Conservation (phyloP, 768 basidiomycete genomes). For the Cubamyces sp. region DNA sequence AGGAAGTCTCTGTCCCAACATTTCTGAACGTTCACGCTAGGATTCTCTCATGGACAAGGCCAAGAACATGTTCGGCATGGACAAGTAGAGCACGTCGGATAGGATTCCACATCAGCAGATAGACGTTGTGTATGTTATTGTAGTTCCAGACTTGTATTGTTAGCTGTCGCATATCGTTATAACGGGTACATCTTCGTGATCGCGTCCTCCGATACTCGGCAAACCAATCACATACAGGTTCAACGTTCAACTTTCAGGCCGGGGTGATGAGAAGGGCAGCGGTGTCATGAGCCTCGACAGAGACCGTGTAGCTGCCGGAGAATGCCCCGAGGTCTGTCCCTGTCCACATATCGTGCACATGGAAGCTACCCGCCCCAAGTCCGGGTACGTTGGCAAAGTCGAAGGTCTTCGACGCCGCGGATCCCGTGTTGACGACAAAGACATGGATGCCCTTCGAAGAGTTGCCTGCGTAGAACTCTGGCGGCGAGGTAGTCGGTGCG, state of each 20-base stretch:
- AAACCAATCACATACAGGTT: no score
- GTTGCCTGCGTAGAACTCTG: constrained; percentile 54
- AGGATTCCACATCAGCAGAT: background rate
- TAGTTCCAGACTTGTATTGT: no score
- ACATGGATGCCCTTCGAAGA: constrained; percentile 57
- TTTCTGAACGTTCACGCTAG: constrained; percentile 7
- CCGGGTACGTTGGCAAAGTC: constrained; percentile 52
- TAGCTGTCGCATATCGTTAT: no score
- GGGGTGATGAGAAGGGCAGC: constrained; percentile 50
- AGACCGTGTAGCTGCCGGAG: constrained; percentile 42
- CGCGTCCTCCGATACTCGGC: no score
- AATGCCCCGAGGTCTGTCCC: constrained; percentile 48
- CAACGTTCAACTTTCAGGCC: no score
- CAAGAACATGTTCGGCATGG: constrained; percentile 37
- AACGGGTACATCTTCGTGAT: no score
- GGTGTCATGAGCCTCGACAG: constrained; percentile 55
- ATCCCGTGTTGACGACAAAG: constrained; percentile 55
- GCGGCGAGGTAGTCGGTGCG: constrained; percentile 48
- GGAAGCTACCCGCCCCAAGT: constrained; percentile 38
- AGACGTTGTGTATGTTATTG: no score
- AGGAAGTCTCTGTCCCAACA: background rate
- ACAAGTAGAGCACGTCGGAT: background rate
- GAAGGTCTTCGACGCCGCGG: constrained; percentile 48
- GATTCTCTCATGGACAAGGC: constrained; percentile 35
- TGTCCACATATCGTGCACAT: constrained; percentile 61